Evolutionary conservation across 2,329 filamentous ascomycete species (phyloP).

Genomic region (Harringtonia lauricola): DNA sequence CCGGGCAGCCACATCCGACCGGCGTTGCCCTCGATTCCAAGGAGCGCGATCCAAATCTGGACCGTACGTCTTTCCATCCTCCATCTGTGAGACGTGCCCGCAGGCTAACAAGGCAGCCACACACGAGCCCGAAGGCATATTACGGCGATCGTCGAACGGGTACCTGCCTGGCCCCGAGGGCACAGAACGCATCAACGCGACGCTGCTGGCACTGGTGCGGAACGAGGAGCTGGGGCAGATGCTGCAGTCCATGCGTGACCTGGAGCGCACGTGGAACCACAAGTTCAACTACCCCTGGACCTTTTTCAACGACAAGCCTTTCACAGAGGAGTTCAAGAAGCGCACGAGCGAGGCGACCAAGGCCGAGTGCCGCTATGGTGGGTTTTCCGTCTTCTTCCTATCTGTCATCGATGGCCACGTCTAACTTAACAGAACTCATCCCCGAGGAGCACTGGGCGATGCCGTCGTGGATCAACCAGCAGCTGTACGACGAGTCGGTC

Average conservation of each 20-base stretch:
- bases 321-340: constrained; percentile 84
- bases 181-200: constrained; percentile 83
- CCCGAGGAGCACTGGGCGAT: constrained; percentile 93
- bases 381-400: constrained; percentile 9
- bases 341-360: constrained; percentile 74
- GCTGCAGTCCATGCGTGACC: constrained; percentile 77
- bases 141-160: constrained; percentile 63
- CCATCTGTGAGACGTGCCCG: too few species aligned
- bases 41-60: constrained; percentile 73
- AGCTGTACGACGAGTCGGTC: constrained; percentile 76
- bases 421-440: constrained; percentile 83
- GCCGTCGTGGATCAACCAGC: constrained; percentile 83
- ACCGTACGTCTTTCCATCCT: constrained; percentile 48
- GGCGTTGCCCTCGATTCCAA: constrained; percentile 28
- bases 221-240: constrained; percentile 82
- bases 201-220: constrained; percentile 79
- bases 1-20: constrained; percentile 26
- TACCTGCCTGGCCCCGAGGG: constrained; percentile 68
- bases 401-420: constrained; percentile 5
- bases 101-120: constrained; percentile 46
- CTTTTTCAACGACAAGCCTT: constrained; percentile 95
- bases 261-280: constrained; percentile 91
- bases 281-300: constrained; percentile 99
- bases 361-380: constrained; percentile 78
- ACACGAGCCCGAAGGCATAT: constrained; percentile 66